Evolutionary conservation across 257 asterid species (phyloP), one percentile per base, ranked within the genome.

Genomic region (Linaria vulgaris): DNA sequence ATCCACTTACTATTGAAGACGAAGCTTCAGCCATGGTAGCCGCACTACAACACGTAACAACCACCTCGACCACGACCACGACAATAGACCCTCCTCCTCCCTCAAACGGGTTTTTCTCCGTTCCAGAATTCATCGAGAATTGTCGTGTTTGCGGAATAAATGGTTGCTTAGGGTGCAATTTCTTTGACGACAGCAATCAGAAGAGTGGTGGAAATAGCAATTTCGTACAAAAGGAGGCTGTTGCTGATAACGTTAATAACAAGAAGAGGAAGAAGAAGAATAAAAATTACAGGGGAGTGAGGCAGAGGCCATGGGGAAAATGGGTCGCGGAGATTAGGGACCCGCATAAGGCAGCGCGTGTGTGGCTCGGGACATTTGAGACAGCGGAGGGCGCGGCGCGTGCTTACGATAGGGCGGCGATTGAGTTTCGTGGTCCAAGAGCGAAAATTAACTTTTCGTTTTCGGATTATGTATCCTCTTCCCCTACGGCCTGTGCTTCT

Each of bases 161-260:
- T 4, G 96, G 86, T 0, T 90, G 97, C 15, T 62, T 90, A 59
- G 97, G 96, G 7, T 91, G 96, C 56, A 71, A 88, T 34, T 79
- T 78, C 67, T 91, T 84, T 12, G 81, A 38, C 0, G 74, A 71
- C 0, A 41, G 21, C 22, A 69, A 68, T 14, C 71, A 65, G 48
- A 62, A 23, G n/a, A 50, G 24, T 1, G 61, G 50, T n/a, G n/a
- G n/a, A n/a, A n/a, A n/a, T n/a, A n/a, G n/a, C n/a, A n/a, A n/a
- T n/a, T n/a, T n/a, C n/a, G n/a, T n/a, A n/a, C 27, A 48, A 21
- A 3, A 53, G 47, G n/a, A n/a, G n/a, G n/a, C n/a, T n/a, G n/a
- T n/a, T n/a, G n/a, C n/a, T n/a, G n/a, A n/a, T n/a, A n/a, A n/a
- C n/a, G n/a, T n/a, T n/a, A n/a, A n/a, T 30, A 0, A 25, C 15